Evolutionary conservation across 2,329 filamentous ascomycete genomes (phyloP), one percentile per base, ranked within the genome.

Genomic region (Torrubiella hemipterigena): DNA sequence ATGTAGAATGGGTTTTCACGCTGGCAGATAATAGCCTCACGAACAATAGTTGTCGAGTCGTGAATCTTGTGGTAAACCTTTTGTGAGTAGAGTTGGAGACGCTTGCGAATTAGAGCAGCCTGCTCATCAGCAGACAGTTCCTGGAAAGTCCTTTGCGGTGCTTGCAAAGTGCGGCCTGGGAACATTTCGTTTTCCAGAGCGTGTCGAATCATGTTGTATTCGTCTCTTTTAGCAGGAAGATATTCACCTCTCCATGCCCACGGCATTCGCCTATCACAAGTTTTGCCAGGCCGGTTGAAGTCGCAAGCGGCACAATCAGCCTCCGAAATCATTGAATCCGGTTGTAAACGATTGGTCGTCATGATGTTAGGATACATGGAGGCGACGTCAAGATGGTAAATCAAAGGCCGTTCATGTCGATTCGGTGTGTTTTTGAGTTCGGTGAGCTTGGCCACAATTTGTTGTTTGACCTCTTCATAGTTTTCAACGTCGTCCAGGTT

Each of bases 291-390:
- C 27, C 91, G 69, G 44, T 98, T 98, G 65, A 98, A 98, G 53
- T 98, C 93, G 55, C 93, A 98, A 9, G 91, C 87, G 3, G 91
- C 91, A 48, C 93, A 98, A 46, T 94, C 85, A 1, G 87, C 84
- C 52, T 98, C 93, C 29, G 89, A 67, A 32, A 98, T 93, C 86
- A 98, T 93, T n/a, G 91, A 96, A 55, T 98, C 91, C 0, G 91
- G 91, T 45, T 98, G 91, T 28, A 98, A 59, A 53, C 91, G 81
- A 55, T 98, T 98, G 2, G 91, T 98, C 3, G 93, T 98, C 93
- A 98, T 98, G 54, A 98, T 98, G 56, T 98, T 98, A 8, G 91
- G 91, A 52, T 98, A 98, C 91, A 98, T 98, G 37, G 91, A 95
- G 13, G 91, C 91, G 36, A 98, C 93, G 50, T 98, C 91, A 59